These are phyloP conservation scores for Boletus coccyginus DNA, from an alignment of 768 basidiomycete genomes.

Conservation along the genomic window DNA sequence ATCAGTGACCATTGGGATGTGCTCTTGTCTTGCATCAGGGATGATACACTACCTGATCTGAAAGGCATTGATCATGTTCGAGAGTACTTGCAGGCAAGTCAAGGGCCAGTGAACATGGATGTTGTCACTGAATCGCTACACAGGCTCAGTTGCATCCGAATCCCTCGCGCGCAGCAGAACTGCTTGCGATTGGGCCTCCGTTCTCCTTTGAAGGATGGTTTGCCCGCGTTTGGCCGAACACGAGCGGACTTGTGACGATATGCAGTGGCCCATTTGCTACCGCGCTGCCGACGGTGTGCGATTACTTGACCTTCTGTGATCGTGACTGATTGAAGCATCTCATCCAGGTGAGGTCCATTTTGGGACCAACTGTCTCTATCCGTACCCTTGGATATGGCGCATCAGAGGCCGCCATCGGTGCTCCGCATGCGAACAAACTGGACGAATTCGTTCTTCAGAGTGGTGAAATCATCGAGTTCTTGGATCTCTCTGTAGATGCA, in stretches of 20 bases:
- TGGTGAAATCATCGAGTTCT: slow-evolving; percentile 13
- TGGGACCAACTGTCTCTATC: slow-evolving; percentile 5
- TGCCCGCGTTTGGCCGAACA: slow-evolving; percentile 13
- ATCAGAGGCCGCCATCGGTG: slow-evolving; percentile 7
- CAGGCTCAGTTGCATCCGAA: slow-evolving; percentile 12
- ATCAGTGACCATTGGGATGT: slow-evolving; percentile 17
- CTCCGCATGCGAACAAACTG: not conserved
- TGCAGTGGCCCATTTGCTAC: slow-evolving; percentile 10
- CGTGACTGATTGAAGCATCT: not conserved
- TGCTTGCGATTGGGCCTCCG: slow-evolving; percentile 11
- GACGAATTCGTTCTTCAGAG: slow-evolving; percentile 9
- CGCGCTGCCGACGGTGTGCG: slow-evolving; percentile 11
- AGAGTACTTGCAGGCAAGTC: slow-evolving; percentile 9
- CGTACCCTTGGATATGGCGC: slow-evolving; percentile 5
- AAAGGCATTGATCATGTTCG: slow-evolving; percentile 11
- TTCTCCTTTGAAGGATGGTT: slow-evolving; percentile 14
- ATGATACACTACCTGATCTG: slow-evolving; percentile 14
- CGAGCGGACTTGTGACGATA: not conserved
- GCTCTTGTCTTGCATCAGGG: slow-evolving; percentile 13
- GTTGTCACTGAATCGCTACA: not conserved
- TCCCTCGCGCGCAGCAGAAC: slow-evolving; percentile 16
- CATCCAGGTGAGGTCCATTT: slow-evolving; percentile 10
- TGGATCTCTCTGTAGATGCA: slow-evolving; percentile 10
- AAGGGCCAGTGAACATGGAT: too few relatives aligned
- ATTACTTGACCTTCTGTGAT: not conserved